Evolutionary conservation across 2,329 filamentous ascomycete genomes (phyloP), one percentile per base, ranked within the genome.

Genomic region (Beauveria sp.): DNA sequence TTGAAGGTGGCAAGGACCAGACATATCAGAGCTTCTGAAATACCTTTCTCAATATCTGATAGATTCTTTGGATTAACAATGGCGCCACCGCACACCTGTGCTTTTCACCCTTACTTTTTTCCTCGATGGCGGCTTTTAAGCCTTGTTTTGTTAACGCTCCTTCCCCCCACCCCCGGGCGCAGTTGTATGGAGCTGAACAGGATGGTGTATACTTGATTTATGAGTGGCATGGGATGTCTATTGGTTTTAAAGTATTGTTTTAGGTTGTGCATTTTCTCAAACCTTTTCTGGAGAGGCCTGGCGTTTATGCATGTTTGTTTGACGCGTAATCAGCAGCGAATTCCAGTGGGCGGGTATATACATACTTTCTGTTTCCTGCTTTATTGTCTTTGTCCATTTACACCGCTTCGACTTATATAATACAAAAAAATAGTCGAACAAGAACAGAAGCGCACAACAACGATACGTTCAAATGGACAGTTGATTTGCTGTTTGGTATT

Each of bases 1-100:
- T 59, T 16, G 57, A 58, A 46, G 53, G 22, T 18, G n/a, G 50
- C 51, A 40, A 38, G n/a, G 30, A 49, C 30, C 50, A 45, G 26
- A 22, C 49, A 40, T 24, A 12, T 18, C 4, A 1, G 30, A 50
- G 34, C 14, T 20, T 30, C n/a, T 16, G 7, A 12, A 38, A 9
- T 12, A 26, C 24, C 20, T 46, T 59, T 59, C 34, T 59, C 14
- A 34, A 45, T 38, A 45, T n/a, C 8, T 26, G 7, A 34, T 18
- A 58, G 24, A 52, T 45, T 18, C 43, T 46, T 57, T 52, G 54
- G 60, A 62, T 38, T 47, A 60, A 16, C 42, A 40, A 28, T 16
- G 20, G 42, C 28, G 3, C 1, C 28, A 51, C 8, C 24, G 20
- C 9, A 47, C 24, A 20, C n/a, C 7, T 10, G 8, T 42, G 42